phyloP scores from a whole-genome alignment of 352 stramenopile species.

The Peronospora farinosa region DNA sequence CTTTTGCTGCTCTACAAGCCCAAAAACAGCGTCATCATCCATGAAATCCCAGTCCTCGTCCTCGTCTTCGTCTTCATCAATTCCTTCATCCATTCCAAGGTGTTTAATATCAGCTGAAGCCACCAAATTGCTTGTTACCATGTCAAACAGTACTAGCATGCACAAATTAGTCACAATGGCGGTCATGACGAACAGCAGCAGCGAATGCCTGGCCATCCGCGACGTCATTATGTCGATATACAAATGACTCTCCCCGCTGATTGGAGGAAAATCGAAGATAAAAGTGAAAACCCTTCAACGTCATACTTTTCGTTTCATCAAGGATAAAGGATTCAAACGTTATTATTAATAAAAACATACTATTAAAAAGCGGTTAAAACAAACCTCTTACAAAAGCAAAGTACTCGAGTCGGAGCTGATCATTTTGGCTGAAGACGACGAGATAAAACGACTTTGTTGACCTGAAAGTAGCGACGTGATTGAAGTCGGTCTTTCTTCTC shows the following conservation, averaged over 20 bases:
- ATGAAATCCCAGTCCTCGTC: conserved; percentile 65
- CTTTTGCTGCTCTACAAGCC: conserved; percentile 9
- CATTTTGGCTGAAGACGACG: conserved; percentile 1
- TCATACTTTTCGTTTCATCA: background rate
- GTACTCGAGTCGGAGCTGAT: background rate
- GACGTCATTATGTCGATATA: conserved; percentile 11
- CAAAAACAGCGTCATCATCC: conserved; percentile 40
- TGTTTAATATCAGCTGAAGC: conserved; percentile 6
- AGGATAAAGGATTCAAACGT: no score
- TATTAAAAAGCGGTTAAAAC: no score
- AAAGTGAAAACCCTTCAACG: background rate
- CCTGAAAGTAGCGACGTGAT: conserved; percentile 5
- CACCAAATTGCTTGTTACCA: conserved; percentile 14
- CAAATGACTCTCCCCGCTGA: conserved; percentile 7
- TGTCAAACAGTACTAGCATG: conserved; percentile 14
- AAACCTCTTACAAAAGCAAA: no score
- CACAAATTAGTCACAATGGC: conserved; percentile 19
- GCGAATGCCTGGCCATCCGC: conserved; percentile 7
- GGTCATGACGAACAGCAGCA: conserved; percentile 13
- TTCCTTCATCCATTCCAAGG: conserved; percentile 14
- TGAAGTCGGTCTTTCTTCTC: conserved; percentile 18
- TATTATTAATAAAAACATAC: no score
- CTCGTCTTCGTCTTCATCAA: conserved; percentile 39
- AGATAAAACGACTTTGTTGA: conserved; percentile 1
- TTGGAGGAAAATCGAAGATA: conserved; percentile 17